Evolutionary conservation across 176 grass and related monocot species (phyloP), one percentile per base, ranked within the genome.

Genomic region (Cymbopogon citratus): DNA sequence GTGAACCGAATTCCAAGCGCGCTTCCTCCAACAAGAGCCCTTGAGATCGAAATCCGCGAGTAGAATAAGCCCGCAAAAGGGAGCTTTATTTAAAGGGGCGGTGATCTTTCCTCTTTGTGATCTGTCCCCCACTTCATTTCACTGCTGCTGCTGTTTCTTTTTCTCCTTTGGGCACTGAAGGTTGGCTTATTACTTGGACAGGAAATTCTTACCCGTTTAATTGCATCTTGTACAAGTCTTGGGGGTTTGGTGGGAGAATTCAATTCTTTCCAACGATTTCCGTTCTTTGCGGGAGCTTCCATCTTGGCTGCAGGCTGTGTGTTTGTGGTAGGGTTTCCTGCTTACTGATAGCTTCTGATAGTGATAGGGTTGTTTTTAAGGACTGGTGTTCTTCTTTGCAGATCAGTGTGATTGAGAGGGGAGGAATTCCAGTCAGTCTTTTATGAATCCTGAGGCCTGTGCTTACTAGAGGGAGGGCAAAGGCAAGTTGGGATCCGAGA

Each of bases 81-180:
- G 6, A 9, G 68, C 61, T 90, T 77, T 89, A 35, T 78, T 79
- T 83, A 79, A 79, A 90, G 79, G 66, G 39, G 13, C 3, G 39
- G 25, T 49, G 25, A 54, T 78, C 44, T 86, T 61, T 69, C 67
- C 74, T 83, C 84, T 86, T 74, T 79, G 74, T 83, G 80, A 75
- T 90, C 31, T 86, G 84, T 51, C 62, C 68, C 79, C 74, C 61
- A 86, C 84, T 79, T 69, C 79, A 83, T 60, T 69, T 44, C 69
- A 78, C 66, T 54, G 78, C 25, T 9, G 51, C 68, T 64, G 13
- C 69, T 83, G 15, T 29, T 72, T 62, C 12, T 84, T 40, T 24
- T 68, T 35, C 54, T 63, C 63, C 76, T 84, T 40, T 69, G 76
- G 76, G 39, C 81, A 84, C 68, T 35, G 68, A 74, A 88, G 61